Evolutionary conservation across 75 land plant genomes (phyloP).

Genomic region (Gnetum montanum): DNA sequence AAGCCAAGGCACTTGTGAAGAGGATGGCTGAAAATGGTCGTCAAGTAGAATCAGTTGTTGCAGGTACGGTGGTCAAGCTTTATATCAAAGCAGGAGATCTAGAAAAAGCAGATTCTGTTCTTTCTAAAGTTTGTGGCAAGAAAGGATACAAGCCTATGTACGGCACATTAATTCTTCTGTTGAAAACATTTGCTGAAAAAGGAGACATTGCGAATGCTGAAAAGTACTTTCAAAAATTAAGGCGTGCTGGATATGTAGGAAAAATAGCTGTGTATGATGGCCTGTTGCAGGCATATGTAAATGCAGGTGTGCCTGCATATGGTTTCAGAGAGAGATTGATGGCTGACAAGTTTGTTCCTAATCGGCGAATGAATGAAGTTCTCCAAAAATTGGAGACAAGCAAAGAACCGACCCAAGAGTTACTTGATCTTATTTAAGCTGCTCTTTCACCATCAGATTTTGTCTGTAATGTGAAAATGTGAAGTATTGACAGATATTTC

Average conservation of each 20-base stretch:
- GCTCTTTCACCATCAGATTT: too few relatives aligned
- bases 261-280: conserved; percentile 12
- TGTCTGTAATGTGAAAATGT: too few relatives aligned
- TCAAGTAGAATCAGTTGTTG: conserved; percentile 12
- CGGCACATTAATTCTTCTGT: conserved; percentile 17
- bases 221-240: conserved; percentile 33
- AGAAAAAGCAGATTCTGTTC: conserved; percentile 38
- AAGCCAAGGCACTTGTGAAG: conserved; percentile 39
- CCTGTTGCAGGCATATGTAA: conserved; percentile 49
- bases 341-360: conserved; percentile 50
- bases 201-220: conserved; percentile 64
- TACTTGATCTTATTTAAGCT: conserved; percentile 26
- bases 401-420: conserved; percentile 1
- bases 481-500: too few relatives aligned
- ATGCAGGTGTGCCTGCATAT: conserved; percentile 51
- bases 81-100: conserved; percentile 39
- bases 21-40: conserved; percentile 19
- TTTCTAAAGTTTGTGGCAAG: conserved; percentile 23
- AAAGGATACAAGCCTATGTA: conserved; percentile 27
- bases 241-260: conserved; percentile 17
- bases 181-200: conserved; percentile 36
- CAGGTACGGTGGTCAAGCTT: conserved; percentile 35
- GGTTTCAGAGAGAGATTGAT: conserved; percentile 61
- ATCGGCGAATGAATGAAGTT: conserved; percentile 10
- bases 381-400: conserved; percentile 23